A percentile compares a stretch with the other conserved stretches of the same genome.
Evolutionary conservation across 257 asterid species (phyloP).

Genomic region (Przewalskia tangutica): DNA sequence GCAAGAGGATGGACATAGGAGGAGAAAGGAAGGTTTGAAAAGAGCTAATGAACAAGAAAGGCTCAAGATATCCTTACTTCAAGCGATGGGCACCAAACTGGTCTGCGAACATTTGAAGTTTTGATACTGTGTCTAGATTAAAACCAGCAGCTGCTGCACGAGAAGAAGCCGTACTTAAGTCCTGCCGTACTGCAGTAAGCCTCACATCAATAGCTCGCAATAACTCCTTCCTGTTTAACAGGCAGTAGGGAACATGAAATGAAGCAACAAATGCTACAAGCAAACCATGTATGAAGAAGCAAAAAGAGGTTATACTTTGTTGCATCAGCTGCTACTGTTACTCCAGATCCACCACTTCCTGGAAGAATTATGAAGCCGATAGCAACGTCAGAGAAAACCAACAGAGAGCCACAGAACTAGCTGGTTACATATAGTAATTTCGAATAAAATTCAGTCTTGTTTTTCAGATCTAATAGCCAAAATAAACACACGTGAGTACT

Average conservation of each 20-base stretch:
- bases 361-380: constrained; percentile 21
- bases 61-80: constrained; percentile 37
- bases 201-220: constrained; percentile 84
- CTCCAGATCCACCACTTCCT: constrained; percentile 61
- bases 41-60: not conserved
- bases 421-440: not conserved
- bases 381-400: constrained; percentile 5
- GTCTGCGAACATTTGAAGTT: constrained; percentile 81
- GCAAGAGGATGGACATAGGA: not conserved
- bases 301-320: constrained; percentile 46
- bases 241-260: constrained; percentile 5
- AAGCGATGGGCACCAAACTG: constrained; percentile 64
- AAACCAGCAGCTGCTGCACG: constrained; percentile 88
- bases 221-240: constrained; percentile 63
- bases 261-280: not conserved
- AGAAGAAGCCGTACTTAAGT: constrained; percentile 50
- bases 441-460: too few relatives aligned
- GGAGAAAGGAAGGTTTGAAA: not conserved
- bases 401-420: not conserved
- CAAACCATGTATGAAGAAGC: not conserved
- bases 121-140: constrained; percentile 50
- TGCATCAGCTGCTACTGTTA: constrained; percentile 55
- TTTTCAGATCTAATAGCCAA: not conserved
- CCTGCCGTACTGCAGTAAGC: constrained; percentile 75
- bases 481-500: not conserved